Evolutionary conservation across 2,329 filamentous ascomycete species (phyloP), one percentile per base, ranked within the genome.

Genomic region (Tolypocladium ovalisporum): DNA sequence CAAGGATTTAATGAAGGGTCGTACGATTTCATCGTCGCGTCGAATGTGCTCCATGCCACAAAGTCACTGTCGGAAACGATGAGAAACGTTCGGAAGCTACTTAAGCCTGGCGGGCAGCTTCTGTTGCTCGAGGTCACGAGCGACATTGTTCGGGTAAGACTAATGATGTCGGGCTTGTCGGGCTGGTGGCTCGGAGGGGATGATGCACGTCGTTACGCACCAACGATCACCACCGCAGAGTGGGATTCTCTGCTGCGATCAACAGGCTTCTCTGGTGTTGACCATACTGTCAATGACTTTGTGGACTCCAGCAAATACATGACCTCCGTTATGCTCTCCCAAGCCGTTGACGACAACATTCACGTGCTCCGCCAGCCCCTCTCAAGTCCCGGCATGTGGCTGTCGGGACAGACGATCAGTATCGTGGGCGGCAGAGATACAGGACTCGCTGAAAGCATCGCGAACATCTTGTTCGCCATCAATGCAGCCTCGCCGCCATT

Each of bases 11-110:
- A 59, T 56, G 24, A 40, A 1, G 55, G 37, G 1, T 60, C 63
- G 0, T 76, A 71, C 58, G 75, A 78, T 44, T 12, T 77, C 6
- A 57, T 77, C n/a, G 60, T 76, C 29, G 73, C 71, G 1, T 67
- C 68, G 6, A 65, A 69, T 37, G 69, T 73, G 2, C 60, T 79
- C 0, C 72, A 76, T 55, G 71, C 73, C 1, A 76, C 74, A 1
- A 15, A 27, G 1, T 42, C 55, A 57, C 51, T 71, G 58, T 60
- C 57, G 49, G 40, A 63, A 52, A 68, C 63, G 36, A 60, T 69
- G 39, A 49, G 22, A 1, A 56, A 56, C 22, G 55, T 40, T 15
- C 24, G 51, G 29, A 24, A n/a, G n/a, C 51, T 56, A 7, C 51
- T 56, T 7, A 42, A 34, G 13, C 55, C 55, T 53, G 55, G 55